Percentiles rank a stretch among this genome's conserved stretches.
Conservation (phyloP, 2,329 filamentous ascomycete species). For the Dissoconium aciculare region DNA sequence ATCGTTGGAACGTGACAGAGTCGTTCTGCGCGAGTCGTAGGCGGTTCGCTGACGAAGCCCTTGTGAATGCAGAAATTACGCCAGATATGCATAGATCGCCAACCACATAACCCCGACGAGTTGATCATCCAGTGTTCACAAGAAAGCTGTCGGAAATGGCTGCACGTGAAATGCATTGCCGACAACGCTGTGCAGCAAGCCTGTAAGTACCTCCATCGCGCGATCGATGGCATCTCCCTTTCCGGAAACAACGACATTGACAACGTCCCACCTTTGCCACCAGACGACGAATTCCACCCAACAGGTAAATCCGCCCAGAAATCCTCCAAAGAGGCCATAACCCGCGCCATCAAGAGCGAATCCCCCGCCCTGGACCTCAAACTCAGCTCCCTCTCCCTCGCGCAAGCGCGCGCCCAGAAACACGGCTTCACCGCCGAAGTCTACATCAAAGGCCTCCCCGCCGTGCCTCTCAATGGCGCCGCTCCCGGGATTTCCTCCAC, state of each 20-base stretch:
- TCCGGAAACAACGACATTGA: neutral
- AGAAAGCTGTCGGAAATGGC: slow-evolving; percentile 27
- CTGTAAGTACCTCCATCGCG: slow-evolving; percentile 7
- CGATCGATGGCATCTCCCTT: no score
- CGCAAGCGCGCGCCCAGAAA: slow-evolving; percentile 6
- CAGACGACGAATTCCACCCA: neutral
- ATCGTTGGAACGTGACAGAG: no score
- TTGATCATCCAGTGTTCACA: slow-evolving; percentile 28
- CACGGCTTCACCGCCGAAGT: slow-evolving; percentile 12
- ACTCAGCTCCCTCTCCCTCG: slow-evolving; percentile 3
- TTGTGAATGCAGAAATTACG: slow-evolving; percentile 19
- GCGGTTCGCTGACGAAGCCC: no score
- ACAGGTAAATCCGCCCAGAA: slow-evolving; percentile 3
- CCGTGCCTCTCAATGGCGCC: slow-evolving; percentile 2
- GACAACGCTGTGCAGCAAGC: slow-evolving; percentile 14
- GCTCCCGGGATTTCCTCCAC: no score
- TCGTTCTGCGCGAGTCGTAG: no score
- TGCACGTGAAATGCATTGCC: slow-evolving; percentile 28
- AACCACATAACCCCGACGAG: slow-evolving; percentile 30
- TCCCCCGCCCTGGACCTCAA: no score
- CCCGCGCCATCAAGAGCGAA: slow-evolving; percentile 2
- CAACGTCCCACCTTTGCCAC: neutral
- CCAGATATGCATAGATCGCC: slow-evolving; percentile 26
- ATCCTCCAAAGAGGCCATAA: slow-evolving; percentile 9
- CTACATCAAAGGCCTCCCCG: slow-evolving; percentile 15